phyloP scores from a whole-genome alignment of 106 monocot species.

The Apostasia ramifera region DNA sequence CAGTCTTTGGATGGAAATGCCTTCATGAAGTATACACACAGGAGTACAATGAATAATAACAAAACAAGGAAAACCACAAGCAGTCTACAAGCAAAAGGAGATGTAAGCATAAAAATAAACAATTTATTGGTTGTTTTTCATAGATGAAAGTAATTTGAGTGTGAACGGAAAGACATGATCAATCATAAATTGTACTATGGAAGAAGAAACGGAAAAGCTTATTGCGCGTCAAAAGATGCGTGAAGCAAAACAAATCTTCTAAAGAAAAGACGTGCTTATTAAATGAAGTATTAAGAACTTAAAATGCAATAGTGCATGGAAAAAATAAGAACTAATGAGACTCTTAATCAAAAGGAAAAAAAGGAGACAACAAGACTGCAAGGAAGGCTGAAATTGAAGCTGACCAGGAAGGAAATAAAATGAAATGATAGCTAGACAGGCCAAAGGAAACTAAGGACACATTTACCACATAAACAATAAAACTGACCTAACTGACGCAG shows the following conservation, averaged over 20 bases:
- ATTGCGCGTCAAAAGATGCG: neutral
- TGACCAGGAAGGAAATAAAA: conserved; percentile 21
- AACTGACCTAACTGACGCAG: conserved; percentile 92
- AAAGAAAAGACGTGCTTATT: neutral
- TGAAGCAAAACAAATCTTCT: neutral
- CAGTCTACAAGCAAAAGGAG: neutral
- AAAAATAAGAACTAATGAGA: conserved; percentile 6
- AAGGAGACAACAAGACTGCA: conserved; percentile 5
- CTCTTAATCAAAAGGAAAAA: conserved; percentile 2
- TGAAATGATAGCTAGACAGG: conserved; percentile 3
- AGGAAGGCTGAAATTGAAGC: conserved; percentile 16
- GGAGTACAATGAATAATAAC: neutral
- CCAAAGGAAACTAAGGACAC: conserved; percentile 26
- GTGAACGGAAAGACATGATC: neutral
- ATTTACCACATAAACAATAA: conserved; percentile 68
- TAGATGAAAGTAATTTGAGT: too few relatives aligned
- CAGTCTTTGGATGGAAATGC: neutral
- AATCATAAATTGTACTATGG: neutral
- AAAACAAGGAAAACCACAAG: neutral
- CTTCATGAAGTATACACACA: neutral
- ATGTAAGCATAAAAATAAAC: neutral
- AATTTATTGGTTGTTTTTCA: too few relatives aligned
- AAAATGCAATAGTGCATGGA: conserved; percentile 5
- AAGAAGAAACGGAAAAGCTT: neutral
- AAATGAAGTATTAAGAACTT: conserved; percentile 4